Evolutionary conservation across 2,329 filamentous ascomycete species (phyloP).

Genomic region (Proliferodiscus dingleyae): DNA sequence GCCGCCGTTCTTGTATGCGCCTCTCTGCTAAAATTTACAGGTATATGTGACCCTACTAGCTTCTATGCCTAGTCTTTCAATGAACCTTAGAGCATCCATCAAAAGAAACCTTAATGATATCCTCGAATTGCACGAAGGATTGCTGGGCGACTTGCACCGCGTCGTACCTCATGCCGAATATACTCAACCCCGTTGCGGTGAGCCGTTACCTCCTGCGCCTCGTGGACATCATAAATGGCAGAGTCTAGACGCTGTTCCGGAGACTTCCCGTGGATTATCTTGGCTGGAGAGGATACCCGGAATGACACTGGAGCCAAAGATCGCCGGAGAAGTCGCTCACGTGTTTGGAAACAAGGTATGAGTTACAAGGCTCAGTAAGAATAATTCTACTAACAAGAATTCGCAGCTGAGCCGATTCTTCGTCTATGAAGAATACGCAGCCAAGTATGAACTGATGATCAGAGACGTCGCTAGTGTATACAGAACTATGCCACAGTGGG

Average conservation of each 20-base stretch:
- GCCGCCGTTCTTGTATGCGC: conserved; percentile 65
- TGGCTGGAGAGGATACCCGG: conserved; percentile 46
- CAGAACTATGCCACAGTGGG: conserved; percentile 67
- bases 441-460: conserved; percentile 81
- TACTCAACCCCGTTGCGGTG: conserved; percentile 38
- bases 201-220: conserved; percentile 1
- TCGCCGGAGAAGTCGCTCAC: conserved; percentile 56
- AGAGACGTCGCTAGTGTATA: conserved; percentile 69
- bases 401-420: conserved; percentile 73
- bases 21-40: conserved; percentile 45
- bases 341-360: conserved; percentile 55
- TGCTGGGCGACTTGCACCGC: conserved; percentile 69
- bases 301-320: conserved; percentile 52
- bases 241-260: conserved; percentile 35
- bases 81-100: conserved; percentile 64
- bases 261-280: conserved; percentile 32
- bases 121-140: conserved; percentile 74
- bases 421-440: conserved; percentile 86
- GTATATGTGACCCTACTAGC: conserved; percentile 72
- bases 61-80: conserved; percentile 61
- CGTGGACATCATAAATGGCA: conserved; percentile 42
- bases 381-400: not conserved
- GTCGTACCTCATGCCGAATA: conserved; percentile 66
- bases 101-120: conserved; percentile 77
- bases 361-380: not conserved